Evolutionary conservation across 345 rosid genomes (phyloP), one percentile per base, ranked within the genome.

Genomic region (Hibiscus syriacus): DNA sequence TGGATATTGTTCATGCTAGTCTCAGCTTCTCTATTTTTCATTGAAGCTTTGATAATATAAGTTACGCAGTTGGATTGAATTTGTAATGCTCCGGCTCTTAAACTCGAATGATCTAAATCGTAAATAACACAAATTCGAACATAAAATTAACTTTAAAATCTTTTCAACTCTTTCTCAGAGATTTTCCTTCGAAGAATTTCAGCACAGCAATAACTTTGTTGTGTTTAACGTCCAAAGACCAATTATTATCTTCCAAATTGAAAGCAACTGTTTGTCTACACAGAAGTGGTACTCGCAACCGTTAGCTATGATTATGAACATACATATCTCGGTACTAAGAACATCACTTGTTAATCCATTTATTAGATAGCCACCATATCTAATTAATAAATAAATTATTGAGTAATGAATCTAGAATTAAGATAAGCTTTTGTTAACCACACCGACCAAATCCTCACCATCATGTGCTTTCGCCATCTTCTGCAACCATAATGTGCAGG

Each of bases 401-500:
- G 45, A 30, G 45, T 29, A 48, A 54, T 25, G 3, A 54, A 65
- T 29, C 45, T 49, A 50, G 49, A 17, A 30, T 52, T 10, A 25
- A 30, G 20, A 30, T 69, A 27, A 16, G 34, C 19, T 3, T 56
- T 25, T 19, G 12, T 32, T 53, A 38, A 64, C 43, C 26, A 30
- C 16, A 38, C 26, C 43, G 26, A 20, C 45, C 65, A 56, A 67
- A 69, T 45, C 36, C 69, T 70, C 80, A 77, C 80, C 64, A 38
- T 39, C 27, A 55, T 63, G 34, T 52, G 36, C n/a, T 52, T 25
- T 62, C 26, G 75, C 73, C 60, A 41, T 48, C 23, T 36, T 65
- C 26, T 45, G 76, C 55, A 69, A 41, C 57, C 48, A 64, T 66
- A 77, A 79, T 58, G 72, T 53, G 66, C 70, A 38, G 50, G 52